Evolutionary conservation across 1,284 basidiomycete genomes (phyloP), one percentile per base, ranked within the genome.

Genomic region (Paramarasmius palmivorus): DNA sequence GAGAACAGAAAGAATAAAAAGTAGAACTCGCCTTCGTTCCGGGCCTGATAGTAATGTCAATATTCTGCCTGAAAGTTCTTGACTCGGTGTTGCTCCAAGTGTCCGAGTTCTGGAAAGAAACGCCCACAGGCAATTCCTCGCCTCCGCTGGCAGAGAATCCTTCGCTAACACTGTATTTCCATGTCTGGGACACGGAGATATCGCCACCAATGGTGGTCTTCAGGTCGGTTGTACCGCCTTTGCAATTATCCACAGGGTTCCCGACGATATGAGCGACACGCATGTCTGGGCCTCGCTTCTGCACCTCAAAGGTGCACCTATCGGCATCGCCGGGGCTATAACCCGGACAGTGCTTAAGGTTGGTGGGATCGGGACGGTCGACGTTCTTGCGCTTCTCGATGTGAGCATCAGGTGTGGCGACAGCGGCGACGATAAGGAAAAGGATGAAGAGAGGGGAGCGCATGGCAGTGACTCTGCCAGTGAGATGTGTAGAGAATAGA

Each of bases 21-120:
- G 10, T 8, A 29, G 32, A 14, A 3, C 22, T 50, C 23, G 38
- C 49, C 49, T 50, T 50, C 14, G 38, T 35, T 19, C 49, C 49
- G 26, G 49, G 49, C 15, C 26, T 6, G 14, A 50, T 26, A 23
- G 49, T 50, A 2, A 50, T 37, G 4, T 38, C n/a, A n/a, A 50
- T 25, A 22, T 49, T 49, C 47, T 49, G 47, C 15, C 47, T 49
- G 23, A 49, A 49, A 12, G 47, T 49, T 34, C 37, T 49, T 17
- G 47, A 8, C 17, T 49, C 36, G 17, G 47, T 49, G 47, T 25
- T 49, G 37, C 26, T 37, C 47, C 32, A 49, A 7, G 42, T 45
- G 25, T 45, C 42, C 15, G 42, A 45, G 23, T 29, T 45, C 23
- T 45, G 14, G 12, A 32, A 45, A 2, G 22, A 32, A 22, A 32